Evolutionary conservation across 768 basidiomycete genomes (phyloP), one percentile per base, ranked within the genome.

Genomic region (button mushroom (Agaricus bisporus)): DNA sequence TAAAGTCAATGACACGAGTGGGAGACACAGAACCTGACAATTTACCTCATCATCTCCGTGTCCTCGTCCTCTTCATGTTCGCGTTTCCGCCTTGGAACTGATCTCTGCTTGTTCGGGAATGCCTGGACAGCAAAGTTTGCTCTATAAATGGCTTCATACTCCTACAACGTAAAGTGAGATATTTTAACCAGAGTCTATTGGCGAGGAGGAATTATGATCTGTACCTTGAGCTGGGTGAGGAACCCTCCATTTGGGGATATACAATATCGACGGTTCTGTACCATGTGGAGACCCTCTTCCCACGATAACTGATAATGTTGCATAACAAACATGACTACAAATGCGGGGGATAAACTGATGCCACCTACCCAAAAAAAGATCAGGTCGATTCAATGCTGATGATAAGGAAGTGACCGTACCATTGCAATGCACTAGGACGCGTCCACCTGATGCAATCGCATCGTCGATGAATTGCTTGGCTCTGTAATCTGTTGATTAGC

Each of bases 271-370:
- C 92, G 78, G 59, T 93, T 93, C 67, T 94, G 91, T 3, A 94
- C 91, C 63, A 88, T 70, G 61, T 91, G 90, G 45, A 94, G 73
- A 0, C 91, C 91, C 51, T 94, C 90, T 71, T 93, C 91, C 86
- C 88, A 93, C 37, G 83, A 83, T 26, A 92, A 70, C 26, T 82
- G 80, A 65, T 83, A 83, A 61, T 86, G 80, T 55, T 89, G 86
- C 91, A 94, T 94, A 36, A 90, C 90, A 64, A 89, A 94, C 88
- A 93, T 93, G 49, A 94, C 87, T 20, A 92, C 91, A 55, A 94
- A 92, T 1, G 91, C 80, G 0, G 91, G 91, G 2, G 90, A 92
- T 10, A 93, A 74, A 55, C 85, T 88, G 65, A 94, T 94, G 3
- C 91, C 91, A 37, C 91, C 90, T 92, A 44, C 12, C 32, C 32